phyloP scores from a whole-genome alignment of 2,329 filamentous ascomycete species.

The Ophiosphaerella narmari region DNA sequence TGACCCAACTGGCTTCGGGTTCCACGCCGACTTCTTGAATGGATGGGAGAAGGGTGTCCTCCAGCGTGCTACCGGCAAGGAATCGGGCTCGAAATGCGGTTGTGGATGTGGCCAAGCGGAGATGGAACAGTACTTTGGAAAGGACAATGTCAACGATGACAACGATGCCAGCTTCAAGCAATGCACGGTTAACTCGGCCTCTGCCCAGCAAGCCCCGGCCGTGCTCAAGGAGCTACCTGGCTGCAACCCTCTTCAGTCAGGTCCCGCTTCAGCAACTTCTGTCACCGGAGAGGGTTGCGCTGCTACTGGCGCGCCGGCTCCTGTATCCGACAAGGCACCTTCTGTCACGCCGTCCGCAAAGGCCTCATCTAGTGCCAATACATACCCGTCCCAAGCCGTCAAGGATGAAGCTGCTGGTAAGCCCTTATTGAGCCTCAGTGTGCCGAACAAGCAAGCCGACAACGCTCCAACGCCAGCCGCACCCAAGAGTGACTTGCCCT shows the following conservation, averaged over 20 bases:
- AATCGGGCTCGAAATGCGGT: conserved; percentile 44
- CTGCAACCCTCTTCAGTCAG: conserved; percentile 46
- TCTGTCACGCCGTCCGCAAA: conserved; percentile 9
- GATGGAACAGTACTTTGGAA: conserved; percentile 45
- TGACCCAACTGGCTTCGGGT: conserved; percentile 44
- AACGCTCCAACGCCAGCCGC: background rate
- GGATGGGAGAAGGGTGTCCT: conserved; percentile 46
- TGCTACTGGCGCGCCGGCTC: conserved; percentile 17
- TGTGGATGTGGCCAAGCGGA: conserved; percentile 42
- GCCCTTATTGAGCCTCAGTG: too few relatives aligned
- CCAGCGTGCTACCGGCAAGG: conserved; percentile 38
- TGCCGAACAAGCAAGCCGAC: background rate
- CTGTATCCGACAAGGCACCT: conserved; percentile 7
- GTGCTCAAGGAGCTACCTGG: conserved; percentile 41
- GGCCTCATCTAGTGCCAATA: background rate
- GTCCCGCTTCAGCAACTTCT: conserved; percentile 36
- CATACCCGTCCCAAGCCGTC: background rate
- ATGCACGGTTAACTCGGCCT: conserved; percentile 30
- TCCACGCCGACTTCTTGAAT: conserved; percentile 46
- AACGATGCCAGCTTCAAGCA: conserved; percentile 30
- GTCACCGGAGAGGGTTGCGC: conserved; percentile 34
- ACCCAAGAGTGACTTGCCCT: conserved; percentile 3
- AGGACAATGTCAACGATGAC: conserved; percentile 41
- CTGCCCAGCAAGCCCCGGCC: conserved; percentile 16
- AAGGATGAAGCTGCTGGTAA: too few relatives aligned